These are phyloP conservation scores for Yamadazyma mexicana DNA, from an alignment of 1,139 yeast genomes.

Conservation along the genomic window DNA sequence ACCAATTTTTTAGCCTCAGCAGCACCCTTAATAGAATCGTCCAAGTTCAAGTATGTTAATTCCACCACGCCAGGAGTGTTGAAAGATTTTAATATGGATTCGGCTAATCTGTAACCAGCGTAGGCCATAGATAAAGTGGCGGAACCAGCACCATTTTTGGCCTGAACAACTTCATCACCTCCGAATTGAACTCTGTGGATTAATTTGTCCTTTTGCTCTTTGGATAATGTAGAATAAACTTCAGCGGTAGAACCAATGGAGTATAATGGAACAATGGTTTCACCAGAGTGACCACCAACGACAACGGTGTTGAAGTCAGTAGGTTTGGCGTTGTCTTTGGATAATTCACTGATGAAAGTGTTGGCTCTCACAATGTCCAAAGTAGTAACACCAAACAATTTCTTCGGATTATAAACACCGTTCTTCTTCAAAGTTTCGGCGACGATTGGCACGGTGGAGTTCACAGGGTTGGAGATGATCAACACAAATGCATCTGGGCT, in stretches of 20 bases:
- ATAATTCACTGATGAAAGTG: conserved; percentile 79
- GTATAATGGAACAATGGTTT: conserved; percentile 93
- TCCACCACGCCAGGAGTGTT: conserved; percentile 75
- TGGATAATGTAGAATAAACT: conserved; percentile 45
- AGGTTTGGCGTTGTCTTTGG: conserved; percentile 55
- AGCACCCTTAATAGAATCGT: conserved; percentile 50
- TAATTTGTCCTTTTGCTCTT: conserved; percentile 65
- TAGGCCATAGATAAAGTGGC: conserved; percentile 99
- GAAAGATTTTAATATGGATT: conserved; percentile 77
- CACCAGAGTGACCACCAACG: conserved; percentile 98
- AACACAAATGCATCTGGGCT: conserved; percentile 87
- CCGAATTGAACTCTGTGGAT: conserved; percentile 96
- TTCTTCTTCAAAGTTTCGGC: conserved; percentile 87
- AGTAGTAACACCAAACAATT: conserved; percentile 95
- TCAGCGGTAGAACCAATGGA: conserved; percentile 54
- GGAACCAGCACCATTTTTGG: conserved; percentile 98
- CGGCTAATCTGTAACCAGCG: conserved; percentile 95
- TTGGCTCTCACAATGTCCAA: conserved; percentile 93
- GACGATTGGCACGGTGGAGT: conserved; percentile 97
- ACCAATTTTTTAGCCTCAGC: conserved; percentile 74
- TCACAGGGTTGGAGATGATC: conserved; percentile 95
- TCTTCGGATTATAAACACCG: conserved; percentile 89
- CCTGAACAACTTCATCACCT: conserved; percentile 98
- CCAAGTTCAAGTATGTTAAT: conserved; percentile 65
- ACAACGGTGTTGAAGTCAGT: conserved; percentile 74